These are phyloP conservation scores for Rhizopogon sp. DNA, from an alignment of 768 basidiomycete genomes.

Conservation along the genomic window DNA sequence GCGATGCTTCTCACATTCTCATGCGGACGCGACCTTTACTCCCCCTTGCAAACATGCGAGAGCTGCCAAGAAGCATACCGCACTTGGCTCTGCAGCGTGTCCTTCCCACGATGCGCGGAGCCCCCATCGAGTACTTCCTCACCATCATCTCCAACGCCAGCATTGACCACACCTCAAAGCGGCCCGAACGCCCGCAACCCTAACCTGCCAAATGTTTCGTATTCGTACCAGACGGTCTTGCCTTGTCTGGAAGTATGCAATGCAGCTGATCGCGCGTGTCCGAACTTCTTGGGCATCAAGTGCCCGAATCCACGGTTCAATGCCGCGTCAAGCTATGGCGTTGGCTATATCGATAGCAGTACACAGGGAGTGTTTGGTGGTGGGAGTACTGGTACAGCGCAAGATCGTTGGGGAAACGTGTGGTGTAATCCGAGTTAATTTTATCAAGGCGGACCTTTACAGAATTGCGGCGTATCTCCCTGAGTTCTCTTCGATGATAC, in stretches of 20 bases:
- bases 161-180: constrained; percentile 42
- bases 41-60: constrained; percentile 69
- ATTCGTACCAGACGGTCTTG: constrained; percentile 54
- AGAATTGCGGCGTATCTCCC: no score
- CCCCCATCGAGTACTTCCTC: constrained; percentile 29
- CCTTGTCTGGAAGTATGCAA: constrained; percentile 81
- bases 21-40: constrained; percentile 79
- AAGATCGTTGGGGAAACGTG: constrained; percentile 70
- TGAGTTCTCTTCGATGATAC: no score
- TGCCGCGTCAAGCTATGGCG: constrained; percentile 65
- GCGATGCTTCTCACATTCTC: constrained; percentile 64
- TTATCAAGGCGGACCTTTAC: no score
- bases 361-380: constrained; percentile 39
- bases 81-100: constrained; percentile 70
- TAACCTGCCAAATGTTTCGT: constrained; percentile 39
- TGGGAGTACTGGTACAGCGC: constrained; percentile 49
- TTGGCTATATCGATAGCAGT: constrained; percentile 64
- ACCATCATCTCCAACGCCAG: constrained; percentile 35
- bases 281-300: constrained; percentile 61
- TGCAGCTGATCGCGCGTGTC: constrained; percentile 71
- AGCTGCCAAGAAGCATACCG: constrained; percentile 74
- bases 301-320: constrained; percentile 63
- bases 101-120: constrained; percentile 74
- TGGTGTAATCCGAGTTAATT: constrained; percentile 54
- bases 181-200: constrained; percentile 39